A percentile compares a stretch with the other conserved stretches of the same genome.
phyloP scores from a whole-genome alignment of 345 rosid genomes.

The Hypericum androsaemum region DNA sequence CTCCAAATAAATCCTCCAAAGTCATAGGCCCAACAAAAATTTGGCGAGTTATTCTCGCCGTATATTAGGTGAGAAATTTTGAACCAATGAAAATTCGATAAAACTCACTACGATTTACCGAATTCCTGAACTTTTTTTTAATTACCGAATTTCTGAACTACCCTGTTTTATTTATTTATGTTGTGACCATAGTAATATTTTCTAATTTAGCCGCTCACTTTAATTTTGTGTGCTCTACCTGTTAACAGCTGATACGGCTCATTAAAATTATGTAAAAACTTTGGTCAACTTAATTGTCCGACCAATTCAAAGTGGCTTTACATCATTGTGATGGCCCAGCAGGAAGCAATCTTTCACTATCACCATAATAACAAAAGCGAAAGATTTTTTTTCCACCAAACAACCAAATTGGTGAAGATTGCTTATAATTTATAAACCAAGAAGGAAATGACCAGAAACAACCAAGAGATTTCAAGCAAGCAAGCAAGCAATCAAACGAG shows the following conservation, averaged over 20 bases:
- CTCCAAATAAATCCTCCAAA: no score
- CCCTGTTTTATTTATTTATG: no score
- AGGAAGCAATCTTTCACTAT: not conserved
- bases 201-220: no score
- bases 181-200: no score
- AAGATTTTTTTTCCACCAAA: not conserved
- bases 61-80: no score
- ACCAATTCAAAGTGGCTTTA: conserved; percentile 22
- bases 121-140: no score
- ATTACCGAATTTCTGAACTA: no score
- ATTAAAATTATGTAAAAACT: conserved; percentile 3
- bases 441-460: not conserved
- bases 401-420: not conserved
- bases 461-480: not conserved
- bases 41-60: no score
- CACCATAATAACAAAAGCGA: conserved; percentile 1
- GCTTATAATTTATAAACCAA: conserved; percentile 2
- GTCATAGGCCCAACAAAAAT: no score
- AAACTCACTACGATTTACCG: no score
- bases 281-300: conserved; percentile 16
- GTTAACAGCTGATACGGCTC: not conserved
- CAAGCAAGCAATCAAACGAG: conserved; percentile 2
- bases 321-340: not conserved
- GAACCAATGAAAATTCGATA: no score
- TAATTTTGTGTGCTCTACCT: not conserved